Base-by-base conservation (phyloP, 257 asterid species). In the Coffea eugenioides region DNA sequence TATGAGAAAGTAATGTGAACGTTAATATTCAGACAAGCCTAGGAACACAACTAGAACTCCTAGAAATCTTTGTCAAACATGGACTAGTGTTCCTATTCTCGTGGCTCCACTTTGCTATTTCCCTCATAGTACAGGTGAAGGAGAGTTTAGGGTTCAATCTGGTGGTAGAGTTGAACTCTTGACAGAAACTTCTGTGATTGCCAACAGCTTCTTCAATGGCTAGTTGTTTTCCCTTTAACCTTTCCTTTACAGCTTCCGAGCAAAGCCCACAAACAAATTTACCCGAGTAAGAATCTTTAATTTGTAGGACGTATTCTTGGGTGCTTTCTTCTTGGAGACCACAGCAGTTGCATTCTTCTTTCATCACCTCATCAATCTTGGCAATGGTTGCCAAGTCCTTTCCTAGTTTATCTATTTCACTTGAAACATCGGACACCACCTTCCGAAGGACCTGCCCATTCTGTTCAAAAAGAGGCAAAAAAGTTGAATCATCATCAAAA, bases 201-300 rank as follows among this genome's bases (percentile, higher is more conserved):
- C 13, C 79, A 59, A 90, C 2, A 14, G 89, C 91, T 82, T 88
- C 93, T 61, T 83, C 89, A 11, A 90, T 49, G 76, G 82, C 83
- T 3, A 9, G 25, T 46, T 65, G 59, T 21, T 59, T 20, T 15
- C 59, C 56, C n/a, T 18, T 69, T 14, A 85, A 3, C 73, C 74
- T 71, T 21, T 88, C 92, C 12, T 84, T 86, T 21, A 90, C 90
- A 31, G 87, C 94, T 61, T 90, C 91, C 4, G 88, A 86, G 79
- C 94, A 87, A 25, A 90, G 90, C 81, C 94, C 94, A 69, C 94
- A 90, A 14, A 89, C 82, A 92, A 91, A 89, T 80, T 70, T 83
- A 39, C 89, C 94, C 64, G 88, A 90, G 81, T 51, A 80, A 31
- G 81, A 84, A 11, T 72, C 73, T n/a, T 85, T 86, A 70, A 81